Conservation (phyloP, 495 filamentous ascomycete species). For the Xylaria grammica region DNA sequence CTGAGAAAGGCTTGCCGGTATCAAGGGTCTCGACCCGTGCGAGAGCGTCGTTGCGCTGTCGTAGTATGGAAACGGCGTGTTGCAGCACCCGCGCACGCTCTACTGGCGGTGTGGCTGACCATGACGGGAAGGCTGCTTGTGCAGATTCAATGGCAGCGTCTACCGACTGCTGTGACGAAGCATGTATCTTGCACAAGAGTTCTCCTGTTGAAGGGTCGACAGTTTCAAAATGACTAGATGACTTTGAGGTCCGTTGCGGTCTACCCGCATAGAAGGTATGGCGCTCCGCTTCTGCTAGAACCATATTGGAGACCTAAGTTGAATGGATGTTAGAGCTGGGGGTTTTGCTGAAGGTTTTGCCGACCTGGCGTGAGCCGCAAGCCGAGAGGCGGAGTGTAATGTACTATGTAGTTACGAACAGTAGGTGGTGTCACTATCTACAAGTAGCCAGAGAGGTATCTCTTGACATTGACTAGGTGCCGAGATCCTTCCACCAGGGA, state of each 20-base stretch:
- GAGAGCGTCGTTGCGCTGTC: slow-evolving; percentile 71
- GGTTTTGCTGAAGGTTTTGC: not conserved
- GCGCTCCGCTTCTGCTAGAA: slow-evolving; percentile 52
- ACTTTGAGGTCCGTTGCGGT: slow-evolving; percentile 61
- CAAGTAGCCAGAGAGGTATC: not conserved
- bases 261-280: slow-evolving; percentile 74
- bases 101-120: slow-evolving; percentile 69
- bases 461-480: not conserved
- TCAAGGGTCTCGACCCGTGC: slow-evolving; percentile 72
- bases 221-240: slow-evolving; percentile 63
- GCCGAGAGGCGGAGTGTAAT: too few species aligned
- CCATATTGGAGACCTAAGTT: slow-evolving; percentile 40
- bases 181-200: slow-evolving; percentile 66
- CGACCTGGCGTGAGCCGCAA: not conserved
- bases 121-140: slow-evolving; percentile 64
- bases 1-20: slow-evolving; percentile 75
- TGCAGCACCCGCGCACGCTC: slow-evolving; percentile 73
- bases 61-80: slow-evolving; percentile 67
- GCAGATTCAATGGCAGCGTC: slow-evolving; percentile 69
- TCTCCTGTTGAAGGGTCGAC: slow-evolving; percentile 71
- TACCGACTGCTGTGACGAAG: slow-evolving; percentile 66
- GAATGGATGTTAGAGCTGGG: not conserved
- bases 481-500: not conserved
- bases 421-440: too few species aligned
- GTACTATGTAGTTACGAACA: too few species aligned